Evolutionary conservation across 75 land plant genomes (phyloP), one percentile per base, ranked within the genome.

Genomic region (Pinus taeda): DNA sequence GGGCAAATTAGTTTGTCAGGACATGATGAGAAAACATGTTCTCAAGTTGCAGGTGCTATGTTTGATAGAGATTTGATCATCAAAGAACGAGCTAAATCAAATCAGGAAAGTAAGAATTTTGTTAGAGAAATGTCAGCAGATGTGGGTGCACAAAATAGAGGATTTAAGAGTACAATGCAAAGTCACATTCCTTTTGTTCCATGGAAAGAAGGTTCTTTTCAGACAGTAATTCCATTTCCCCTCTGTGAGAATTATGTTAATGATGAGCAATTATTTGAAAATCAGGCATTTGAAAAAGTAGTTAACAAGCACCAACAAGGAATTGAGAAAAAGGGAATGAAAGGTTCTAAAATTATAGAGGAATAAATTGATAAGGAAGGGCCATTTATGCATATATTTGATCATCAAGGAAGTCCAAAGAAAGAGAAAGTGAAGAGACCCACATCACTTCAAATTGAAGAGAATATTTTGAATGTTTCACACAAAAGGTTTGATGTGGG

Each of bases 361-460:
- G 77, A 78, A 57, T 79, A 84, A 74, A 73, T 76, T 21, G 77
- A 76, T 77, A 83, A 81, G 67, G 81, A 78, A 57, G 81, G 83
- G 55, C 33, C 80, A 77, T n/a, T 77, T 53, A 60, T 76, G 4
- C 77, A 60, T 45, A 67, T 81, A 22, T 74, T 74, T 0, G 82
- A 60, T 45, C 49, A 69, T 60, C 79, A 83, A 53, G 78, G 74
- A 2, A 58, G 14, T 74, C 57, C 64, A 26, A 75, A 81, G 17
- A 69, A 73, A 53, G 81, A 74, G 33, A 75, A 59, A 21, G 37
- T 73, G 14, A 37, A 76, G 61, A 72, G 69, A 14, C 94, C 88
- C 36, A 97, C 92, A 37, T 87, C 75, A 56, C 80, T 95, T 22
- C 88, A 88, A 60, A 88, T 97, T 39, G 89, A 57, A 21, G 97